Conservation (phyloP, 169 alveolate species). For the Amoebophrya sp. region DNA sequence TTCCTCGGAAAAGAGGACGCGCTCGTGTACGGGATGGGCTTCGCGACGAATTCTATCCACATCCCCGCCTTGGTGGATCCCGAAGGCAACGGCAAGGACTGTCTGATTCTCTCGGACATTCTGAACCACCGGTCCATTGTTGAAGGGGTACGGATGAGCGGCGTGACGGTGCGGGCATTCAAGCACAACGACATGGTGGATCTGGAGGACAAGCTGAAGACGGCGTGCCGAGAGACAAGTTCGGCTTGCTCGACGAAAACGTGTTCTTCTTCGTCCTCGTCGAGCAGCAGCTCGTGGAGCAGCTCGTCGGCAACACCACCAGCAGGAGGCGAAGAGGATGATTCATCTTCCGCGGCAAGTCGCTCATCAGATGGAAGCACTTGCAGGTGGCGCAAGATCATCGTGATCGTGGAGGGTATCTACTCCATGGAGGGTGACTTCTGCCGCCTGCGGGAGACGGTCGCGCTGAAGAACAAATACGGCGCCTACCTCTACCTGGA, state of each 20-base stretch:
- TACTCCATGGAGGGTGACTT: conserved; percentile 8
- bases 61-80: not conserved
- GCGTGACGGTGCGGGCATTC: not conserved
- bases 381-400: conserved; percentile 8
- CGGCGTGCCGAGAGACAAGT: conserved; percentile 2
- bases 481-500: conserved; percentile 11
- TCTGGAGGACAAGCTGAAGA: not conserved
- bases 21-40: conserved; percentile 16
- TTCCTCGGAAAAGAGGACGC: conserved; percentile 20
- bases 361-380: not conserved
- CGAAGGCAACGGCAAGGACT: not conserved
- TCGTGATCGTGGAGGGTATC: not conserved
- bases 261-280: not conserved
- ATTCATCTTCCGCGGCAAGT: too few relatives aligned
- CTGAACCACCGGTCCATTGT: conserved; percentile 16
- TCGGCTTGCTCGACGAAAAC: not conserved
- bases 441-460: conserved; percentile 11
- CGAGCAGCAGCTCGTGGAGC: too few relatives aligned
- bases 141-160: conserved; percentile 8
- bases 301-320: too few relatives aligned
- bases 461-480: conserved; percentile 11
- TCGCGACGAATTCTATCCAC: conserved; percentile 13
- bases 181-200: conserved; percentile 19
- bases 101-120: conserved; percentile 5
- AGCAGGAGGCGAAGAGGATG: too few relatives aligned